These are phyloP conservation scores for Globisporangium megalacanthum DNA, from an alignment of 352 stramenopile genomes.

Conservation along the genomic window DNA sequence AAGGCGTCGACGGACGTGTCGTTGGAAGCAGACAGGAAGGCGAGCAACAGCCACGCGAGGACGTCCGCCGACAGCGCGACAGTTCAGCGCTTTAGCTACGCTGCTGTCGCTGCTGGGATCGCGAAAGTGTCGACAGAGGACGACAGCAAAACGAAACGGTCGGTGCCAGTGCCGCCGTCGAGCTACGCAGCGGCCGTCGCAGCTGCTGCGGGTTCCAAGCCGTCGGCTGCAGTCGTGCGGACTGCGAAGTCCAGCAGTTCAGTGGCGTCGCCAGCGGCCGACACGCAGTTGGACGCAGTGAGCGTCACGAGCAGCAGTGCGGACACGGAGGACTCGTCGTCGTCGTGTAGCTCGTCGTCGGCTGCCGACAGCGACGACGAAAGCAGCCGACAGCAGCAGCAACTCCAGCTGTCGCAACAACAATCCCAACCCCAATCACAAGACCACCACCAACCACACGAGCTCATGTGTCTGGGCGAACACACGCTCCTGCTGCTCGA, in stretches of 20 bases:
- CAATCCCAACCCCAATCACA: neutral
- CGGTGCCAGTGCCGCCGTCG: conserved; percentile 26
- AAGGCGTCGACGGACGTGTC: conserved; percentile 8
- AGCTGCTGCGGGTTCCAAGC: conserved; percentile 18
- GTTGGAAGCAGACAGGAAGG: conserved; percentile 16
- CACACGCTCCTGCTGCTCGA: conserved; percentile 77
- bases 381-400: conserved; percentile 9
- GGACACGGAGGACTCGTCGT: conserved; percentile 74
- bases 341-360: conserved; percentile 40
- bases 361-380: conserved; percentile 55
- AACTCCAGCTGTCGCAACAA: neutral
- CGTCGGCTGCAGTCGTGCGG: conserved; percentile 1
- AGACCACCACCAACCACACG: neutral
- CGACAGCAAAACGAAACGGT: conserved; percentile 6
- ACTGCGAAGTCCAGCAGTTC: conserved; percentile 1
- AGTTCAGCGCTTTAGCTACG: conserved; percentile 59
- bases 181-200: conserved; percentile 71
- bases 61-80: conserved; percentile 3
- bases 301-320: conserved; percentile 77
- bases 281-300: conserved; percentile 36
- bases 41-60: neutral
- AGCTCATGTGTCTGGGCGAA: conserved; percentile 49
- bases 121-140: conserved; percentile 25
- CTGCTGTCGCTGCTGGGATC: conserved; percentile 61
- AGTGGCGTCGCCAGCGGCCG: neutral